phyloP scores from a whole-genome alignment of 2,329 filamentous ascomycete species.

The Claviceps sp. region DNA sequence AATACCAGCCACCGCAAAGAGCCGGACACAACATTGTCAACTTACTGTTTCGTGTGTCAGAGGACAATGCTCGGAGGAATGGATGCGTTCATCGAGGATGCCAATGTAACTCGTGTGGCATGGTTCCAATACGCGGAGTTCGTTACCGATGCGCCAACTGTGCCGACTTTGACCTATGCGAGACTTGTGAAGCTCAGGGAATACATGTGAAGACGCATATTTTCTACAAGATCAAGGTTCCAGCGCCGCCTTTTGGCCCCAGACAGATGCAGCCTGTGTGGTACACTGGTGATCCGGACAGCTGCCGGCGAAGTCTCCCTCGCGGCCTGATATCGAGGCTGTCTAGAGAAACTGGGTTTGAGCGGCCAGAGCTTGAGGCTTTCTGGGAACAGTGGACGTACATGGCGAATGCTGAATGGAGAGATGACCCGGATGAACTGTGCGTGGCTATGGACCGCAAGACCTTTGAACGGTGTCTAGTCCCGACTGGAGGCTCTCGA shows the following conservation, averaged over 20 bases:
- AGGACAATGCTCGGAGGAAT: conserved; percentile 78
- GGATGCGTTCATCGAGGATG: conserved; percentile 88
- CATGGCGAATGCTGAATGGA: conserved; percentile 76
- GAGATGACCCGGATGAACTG: conserved; percentile 64
- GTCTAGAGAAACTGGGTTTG: conserved; percentile 61
- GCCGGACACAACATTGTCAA: conserved; percentile 71
- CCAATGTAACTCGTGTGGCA: conserved; percentile 78
- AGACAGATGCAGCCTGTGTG: conserved; percentile 70
- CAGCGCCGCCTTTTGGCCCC: conserved; percentile 70
- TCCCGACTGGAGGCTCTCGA: conserved; percentile 68
- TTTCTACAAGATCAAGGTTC: conserved; percentile 91
- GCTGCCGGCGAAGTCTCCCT: conserved; percentile 53
- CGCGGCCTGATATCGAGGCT: conserved; percentile 54
- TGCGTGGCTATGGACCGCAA: conserved; percentile 77
- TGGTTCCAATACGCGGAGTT: conserved; percentile 79
- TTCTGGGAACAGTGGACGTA: conserved; percentile 96
- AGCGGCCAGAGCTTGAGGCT: conserved; percentile 78
- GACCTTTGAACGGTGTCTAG: conserved; percentile 83
- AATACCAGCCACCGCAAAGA: conserved; percentile 29
- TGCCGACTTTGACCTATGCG: conserved; percentile 89
- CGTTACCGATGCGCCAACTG: conserved; percentile 94
- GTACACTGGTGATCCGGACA: conserved; percentile 78
- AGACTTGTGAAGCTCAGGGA: conserved; percentile 71
- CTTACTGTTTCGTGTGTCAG: conserved; percentile 80
- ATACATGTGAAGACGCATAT: conserved; percentile 81